These are phyloP conservation scores for Trichoderma atrobrunneum DNA, from an alignment of 2,329 filamentous ascomycete genomes.

Conservation along the genomic window DNA sequence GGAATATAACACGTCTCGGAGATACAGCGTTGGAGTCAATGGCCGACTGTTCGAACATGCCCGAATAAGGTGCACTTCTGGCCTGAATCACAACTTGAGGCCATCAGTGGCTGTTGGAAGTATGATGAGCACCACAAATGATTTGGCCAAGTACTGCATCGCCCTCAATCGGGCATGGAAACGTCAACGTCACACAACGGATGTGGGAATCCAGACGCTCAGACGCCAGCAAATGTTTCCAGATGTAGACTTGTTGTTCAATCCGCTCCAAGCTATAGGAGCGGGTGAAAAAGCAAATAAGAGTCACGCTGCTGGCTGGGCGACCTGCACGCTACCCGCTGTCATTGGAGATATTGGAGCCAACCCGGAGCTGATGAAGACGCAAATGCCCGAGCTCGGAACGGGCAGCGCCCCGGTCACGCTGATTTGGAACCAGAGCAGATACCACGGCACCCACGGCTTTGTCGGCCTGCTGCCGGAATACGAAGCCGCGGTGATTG, in stretches of 20 bases:
- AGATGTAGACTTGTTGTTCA: not conserved
- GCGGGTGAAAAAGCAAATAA: not conserved
- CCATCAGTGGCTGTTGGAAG: not conserved
- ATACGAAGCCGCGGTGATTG: conserved; percentile 16
- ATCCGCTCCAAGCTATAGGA: not conserved
- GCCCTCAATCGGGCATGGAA: not conserved
- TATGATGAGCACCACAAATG: not conserved
- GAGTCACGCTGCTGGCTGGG: not conserved
- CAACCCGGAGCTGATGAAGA: not conserved
- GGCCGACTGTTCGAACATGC: not conserved
- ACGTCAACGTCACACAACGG: not conserved
- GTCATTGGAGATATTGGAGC: not conserved
- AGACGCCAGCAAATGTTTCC: not conserved
- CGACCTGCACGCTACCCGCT: not conserved
- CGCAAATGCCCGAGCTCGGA: not conserved
- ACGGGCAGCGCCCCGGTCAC: not conserved
- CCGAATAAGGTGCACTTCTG: too few relatives aligned
- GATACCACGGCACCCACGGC: not conserved
- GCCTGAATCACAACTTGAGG: too few relatives aligned
- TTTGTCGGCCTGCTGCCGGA: conserved; percentile 21
- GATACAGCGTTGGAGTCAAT: not conserved
- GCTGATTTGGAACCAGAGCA: not conserved
- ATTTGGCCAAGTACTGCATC: not conserved
- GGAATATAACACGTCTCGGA: not conserved
- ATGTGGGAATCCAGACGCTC: not conserved